Base-by-base conservation (phyloP, 1,139 yeast species). In the Yamadazyma dushanensis region DNA sequence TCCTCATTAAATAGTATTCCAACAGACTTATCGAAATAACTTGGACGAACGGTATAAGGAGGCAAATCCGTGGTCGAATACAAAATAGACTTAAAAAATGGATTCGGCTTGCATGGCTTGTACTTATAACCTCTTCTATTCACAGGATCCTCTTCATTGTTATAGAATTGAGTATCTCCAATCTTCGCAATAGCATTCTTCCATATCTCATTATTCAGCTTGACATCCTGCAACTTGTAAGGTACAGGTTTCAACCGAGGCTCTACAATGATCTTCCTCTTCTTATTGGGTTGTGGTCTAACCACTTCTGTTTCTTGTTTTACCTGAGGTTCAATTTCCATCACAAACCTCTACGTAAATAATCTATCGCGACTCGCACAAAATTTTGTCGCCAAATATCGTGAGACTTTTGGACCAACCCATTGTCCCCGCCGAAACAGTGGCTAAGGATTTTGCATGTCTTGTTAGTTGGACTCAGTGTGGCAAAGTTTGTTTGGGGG, bases 91-190 rank as follows among this genome's bases (percentile, higher is more conserved):
- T 66, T 61, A 44, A 88, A 73, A 2, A 55, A 48, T 1, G 87
- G 82, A 43, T 81, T 80, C 0, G 95, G 90, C 8, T 80, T 73
- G 55, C 96, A 87, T 22, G 90, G 80, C 37, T 78, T 70, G 57
- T 90, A 92, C 44, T 88, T 79, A 64, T 83, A 92, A 1, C 96
- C 94, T 36, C 95, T 65, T 47, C 80, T 74, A 56, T 88, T 88
- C 45, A 77, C 66, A 0, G 97, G 97, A 36, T 80, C 77, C 40
- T 89, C 97, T 26, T 86, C 95, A 11, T 77, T 68, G 23, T 65
- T 62, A 46, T 57, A 73, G 47, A 79, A 73, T 8, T 53, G 54
- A 4, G 52, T 47, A 13, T 47, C 56, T 8, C 50, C 41, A 5
- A 45, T 40, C 1, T 40, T 34, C 5, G 37, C 36, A 1, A 38